Conservation (phyloP, 495 filamentous ascomycete genomes). For the Podospora comata region DNA sequence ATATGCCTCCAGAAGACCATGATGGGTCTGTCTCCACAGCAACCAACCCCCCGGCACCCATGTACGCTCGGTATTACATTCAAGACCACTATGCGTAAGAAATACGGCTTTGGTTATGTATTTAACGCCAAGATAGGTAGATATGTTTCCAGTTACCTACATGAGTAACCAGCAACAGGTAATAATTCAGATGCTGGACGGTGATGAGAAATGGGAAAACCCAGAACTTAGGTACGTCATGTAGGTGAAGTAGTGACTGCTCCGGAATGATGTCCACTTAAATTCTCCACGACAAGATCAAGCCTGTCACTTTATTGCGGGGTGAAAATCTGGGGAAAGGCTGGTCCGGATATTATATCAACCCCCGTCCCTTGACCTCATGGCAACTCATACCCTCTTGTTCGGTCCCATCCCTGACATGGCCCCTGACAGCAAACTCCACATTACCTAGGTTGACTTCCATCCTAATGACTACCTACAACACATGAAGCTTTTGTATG, state of each 20-base stretch:
- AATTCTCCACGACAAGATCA: not conserved
- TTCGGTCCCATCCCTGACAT: not conserved
- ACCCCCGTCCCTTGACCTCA: not conserved
- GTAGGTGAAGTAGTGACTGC: not conserved
- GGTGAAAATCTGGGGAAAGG: conserved; percentile 9
- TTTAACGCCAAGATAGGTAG: too few relatives aligned
- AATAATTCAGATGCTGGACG: too few relatives aligned
- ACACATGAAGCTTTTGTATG: not conserved
- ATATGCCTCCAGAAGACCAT: not conserved
- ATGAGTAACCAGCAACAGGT: too few relatives aligned
- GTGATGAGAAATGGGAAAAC: too few relatives aligned
- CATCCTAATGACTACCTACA: not conserved
- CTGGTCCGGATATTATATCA: conserved; percentile 2
- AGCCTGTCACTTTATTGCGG: not conserved
- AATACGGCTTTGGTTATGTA: not conserved
- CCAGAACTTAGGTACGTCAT: too few relatives aligned
- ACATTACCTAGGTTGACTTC: not conserved
- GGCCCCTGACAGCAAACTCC: not conserved
- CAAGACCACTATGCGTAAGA: too few relatives aligned
- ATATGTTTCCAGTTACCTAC: too few relatives aligned
- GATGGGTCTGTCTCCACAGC: not conserved
- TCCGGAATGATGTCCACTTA: not conserved
- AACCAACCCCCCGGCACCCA: not conserved
- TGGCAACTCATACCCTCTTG: not conserved
- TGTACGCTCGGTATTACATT: too few relatives aligned